Conservation (phyloP, 2,329 filamentous ascomycete genomes). For the Leptographium flavum region DNA sequence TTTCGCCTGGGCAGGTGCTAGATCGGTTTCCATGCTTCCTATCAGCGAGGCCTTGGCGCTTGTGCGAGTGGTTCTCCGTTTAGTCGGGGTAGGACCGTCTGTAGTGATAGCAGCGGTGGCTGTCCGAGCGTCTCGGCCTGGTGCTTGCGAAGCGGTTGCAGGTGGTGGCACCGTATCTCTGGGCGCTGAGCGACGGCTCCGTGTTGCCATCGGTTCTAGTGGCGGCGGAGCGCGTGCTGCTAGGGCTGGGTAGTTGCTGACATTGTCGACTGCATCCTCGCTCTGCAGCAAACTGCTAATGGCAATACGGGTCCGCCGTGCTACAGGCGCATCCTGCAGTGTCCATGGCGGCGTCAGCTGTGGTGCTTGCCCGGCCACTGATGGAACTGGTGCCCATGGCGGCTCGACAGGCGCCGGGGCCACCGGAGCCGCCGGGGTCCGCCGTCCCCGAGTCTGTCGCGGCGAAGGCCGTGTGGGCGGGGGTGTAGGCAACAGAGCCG, state of each 20-base stretch:
- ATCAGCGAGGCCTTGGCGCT: no score
- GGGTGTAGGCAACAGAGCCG: not conserved
- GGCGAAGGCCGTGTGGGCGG: not conserved
- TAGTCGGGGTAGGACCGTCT: no score
- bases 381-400: not conserved
- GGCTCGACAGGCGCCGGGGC: not conserved
- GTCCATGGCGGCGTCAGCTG: no score
- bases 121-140: not conserved
- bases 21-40: no score
- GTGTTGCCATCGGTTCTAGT: not conserved
- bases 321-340: not conserved
- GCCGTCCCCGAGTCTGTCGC: not conserved
- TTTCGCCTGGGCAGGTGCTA: no score
- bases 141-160: not conserved
- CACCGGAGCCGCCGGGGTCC: not conserved
- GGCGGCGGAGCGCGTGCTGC: not conserved
- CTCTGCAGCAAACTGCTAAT: slow-evolving; percentile 3
- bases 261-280: not conserved
- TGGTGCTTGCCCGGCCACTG: not conserved
- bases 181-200: not conserved
- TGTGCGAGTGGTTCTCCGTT: no score
- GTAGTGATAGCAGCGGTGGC: no score
- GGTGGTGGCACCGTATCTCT: no score
- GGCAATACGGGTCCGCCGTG: slow-evolving; percentile 9
- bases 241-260: not conserved